phyloP scores from a whole-genome alignment of 2,329 filamentous ascomycete species.

The Teratosphaeria zuluensis region DNA sequence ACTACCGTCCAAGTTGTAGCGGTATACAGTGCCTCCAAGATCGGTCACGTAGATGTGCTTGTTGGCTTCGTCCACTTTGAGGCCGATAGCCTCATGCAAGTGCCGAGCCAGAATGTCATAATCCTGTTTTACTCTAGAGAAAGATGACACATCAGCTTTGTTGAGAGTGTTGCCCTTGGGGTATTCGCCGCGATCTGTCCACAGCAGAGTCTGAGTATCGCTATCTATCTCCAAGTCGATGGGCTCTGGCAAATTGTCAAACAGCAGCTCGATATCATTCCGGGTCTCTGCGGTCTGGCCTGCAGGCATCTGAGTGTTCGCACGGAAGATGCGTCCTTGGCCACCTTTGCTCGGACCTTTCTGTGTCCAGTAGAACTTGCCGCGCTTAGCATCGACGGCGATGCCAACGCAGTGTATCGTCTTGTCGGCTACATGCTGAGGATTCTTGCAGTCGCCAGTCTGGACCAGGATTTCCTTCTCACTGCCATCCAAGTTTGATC shows the following conservation, averaged over 20 bases:
- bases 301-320: conserved; percentile 30
- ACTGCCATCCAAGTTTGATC: conserved; percentile 28
- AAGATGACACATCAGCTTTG: conserved; percentile 11
- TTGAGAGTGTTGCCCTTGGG: conserved; percentile 48
- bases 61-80: conserved; percentile 32
- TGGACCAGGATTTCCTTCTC: conserved; percentile 31
- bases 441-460: conserved; percentile 29
- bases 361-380: conserved; percentile 50
- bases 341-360: conserved; percentile 46
- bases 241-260: conserved; percentile 42
- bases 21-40: conserved; percentile 32
- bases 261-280: conserved; percentile 35
- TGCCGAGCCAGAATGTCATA: conserved; percentile 21
- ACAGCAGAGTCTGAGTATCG: conserved; percentile 40
- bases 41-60: conserved; percentile 32
- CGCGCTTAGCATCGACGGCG: conserved; percentile 30
- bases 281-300: conserved; percentile 23
- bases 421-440: conserved; percentile 3
- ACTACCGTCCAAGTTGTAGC: conserved; percentile 1
- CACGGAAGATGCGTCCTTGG: conserved; percentile 45
- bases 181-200: conserved; percentile 52
- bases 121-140: background rate
- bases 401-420: conserved; percentile 40
- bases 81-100: conserved; percentile 40
- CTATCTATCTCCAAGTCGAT: conserved; percentile 50